phyloP scores from a whole-genome alignment of 2,329 filamentous ascomycete species.

The Ramichloridium luteum region DNA sequence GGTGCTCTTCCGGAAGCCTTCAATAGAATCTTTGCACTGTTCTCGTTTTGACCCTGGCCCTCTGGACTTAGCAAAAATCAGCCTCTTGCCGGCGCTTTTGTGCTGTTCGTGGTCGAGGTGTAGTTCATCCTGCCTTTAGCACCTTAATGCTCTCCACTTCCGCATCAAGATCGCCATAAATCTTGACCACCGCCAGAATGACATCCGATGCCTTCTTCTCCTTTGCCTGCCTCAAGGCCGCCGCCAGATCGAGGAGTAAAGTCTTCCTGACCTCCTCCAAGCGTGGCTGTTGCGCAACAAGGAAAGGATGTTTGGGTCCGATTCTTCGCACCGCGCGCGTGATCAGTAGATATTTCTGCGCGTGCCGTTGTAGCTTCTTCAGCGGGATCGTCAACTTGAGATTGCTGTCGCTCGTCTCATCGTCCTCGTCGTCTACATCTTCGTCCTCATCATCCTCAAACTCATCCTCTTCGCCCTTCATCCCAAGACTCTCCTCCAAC shows the following conservation, averaged over 20 bases:
- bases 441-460: constrained; percentile 21
- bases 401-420: constrained; percentile 22
- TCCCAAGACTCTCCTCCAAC: constrained; percentile 51
- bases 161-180: constrained; percentile 52
- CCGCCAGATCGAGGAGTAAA: constrained; percentile 51
- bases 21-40: too few species aligned
- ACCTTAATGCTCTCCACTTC: constrained; percentile 46
- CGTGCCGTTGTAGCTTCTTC: constrained; percentile 41
- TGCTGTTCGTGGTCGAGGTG: constrained; percentile 1
- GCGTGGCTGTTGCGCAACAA: constrained; percentile 44
- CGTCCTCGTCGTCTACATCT: constrained; percentile 25
- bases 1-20: too few species aligned
- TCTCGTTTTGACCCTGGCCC: too few species aligned
- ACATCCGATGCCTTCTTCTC: constrained; percentile 28
- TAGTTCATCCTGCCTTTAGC: constrained; percentile 32
- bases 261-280: constrained; percentile 48
- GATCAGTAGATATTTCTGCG: constrained; percentile 46
- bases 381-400: constrained; percentile 15
- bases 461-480: constrained; percentile 28
- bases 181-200: constrained; percentile 43
- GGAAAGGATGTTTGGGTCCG: constrained; percentile 49
- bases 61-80: background rate
- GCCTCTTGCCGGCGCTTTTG: constrained; percentile 1
- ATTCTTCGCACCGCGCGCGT: constrained; percentile 39
- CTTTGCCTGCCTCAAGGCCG: constrained; percentile 47